Base-by-base conservation (phyloP, 306 rosid genomes). In the Coriaria nepalensis region DNA sequence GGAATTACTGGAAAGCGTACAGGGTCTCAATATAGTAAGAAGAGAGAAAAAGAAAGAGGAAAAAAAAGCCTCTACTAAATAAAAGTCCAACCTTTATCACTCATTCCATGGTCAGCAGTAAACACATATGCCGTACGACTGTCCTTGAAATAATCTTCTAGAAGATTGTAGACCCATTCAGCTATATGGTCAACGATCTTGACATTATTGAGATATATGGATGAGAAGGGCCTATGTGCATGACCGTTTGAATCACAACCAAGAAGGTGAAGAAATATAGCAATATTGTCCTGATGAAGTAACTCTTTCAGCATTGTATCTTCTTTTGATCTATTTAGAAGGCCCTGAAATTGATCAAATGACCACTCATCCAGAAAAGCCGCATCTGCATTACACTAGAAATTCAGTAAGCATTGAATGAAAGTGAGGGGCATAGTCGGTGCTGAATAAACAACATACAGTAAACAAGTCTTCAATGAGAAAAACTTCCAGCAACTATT, bases 181-280 rank as follows among this genome's bases (percentile, higher is more conserved):
- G 96, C 93, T 45, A 86, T 78, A 68, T 66, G 72, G 66, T 86
- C 96, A 48, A 86, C 96, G 74, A 86, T 86, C 63, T 69, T 78
- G 46, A 86, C 86, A 72, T 86, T 86, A 62, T 86, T 86, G 70
- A 86, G 96, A 82, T 86, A 86, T 49, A 72, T 86, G 69, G 82
- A 57, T 6, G 96, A 86, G 64, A 5, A 86, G 41, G 93, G 96
- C 65, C 78, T 72, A 55, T 86, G 96, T 10, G 96, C 96, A 66
- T 86, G 96, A 56, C 96, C 96, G 63, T 86, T 86, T 56, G 96
- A 76, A 68, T 86, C 93, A 56, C 96, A 86, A 50, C 96, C 96
- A 53, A 81, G 96, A 13, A 86, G 72, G 67, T 86, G 96, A 65
- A 86, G 67, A 62, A 86, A 86, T 50, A 86, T 48, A 33, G 77